These are phyloP conservation scores for Annulohypoxylon maeteangense DNA, from an alignment of 495 filamentous ascomycete species.

Conservation along the genomic window DNA sequence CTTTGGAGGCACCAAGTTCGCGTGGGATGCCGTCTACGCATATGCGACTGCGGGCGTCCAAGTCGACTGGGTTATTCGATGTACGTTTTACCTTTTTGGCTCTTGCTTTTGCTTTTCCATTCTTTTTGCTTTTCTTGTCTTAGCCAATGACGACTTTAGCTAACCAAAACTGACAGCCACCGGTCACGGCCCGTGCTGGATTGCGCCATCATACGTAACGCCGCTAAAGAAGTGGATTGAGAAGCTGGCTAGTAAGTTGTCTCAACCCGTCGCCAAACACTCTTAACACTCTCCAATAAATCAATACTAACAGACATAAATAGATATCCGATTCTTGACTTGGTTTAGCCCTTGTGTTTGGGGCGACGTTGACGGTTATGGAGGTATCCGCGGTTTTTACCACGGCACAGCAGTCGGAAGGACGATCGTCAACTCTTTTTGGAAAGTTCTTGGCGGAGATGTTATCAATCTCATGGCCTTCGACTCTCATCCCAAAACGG, in stretches of 20 bases:
- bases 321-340: constrained; percentile 45
- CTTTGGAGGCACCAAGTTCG: constrained; percentile 76
- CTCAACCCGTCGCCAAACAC: neutral
- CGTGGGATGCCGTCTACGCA: constrained; percentile 76
- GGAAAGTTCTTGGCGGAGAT: constrained; percentile 66
- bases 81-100: constrained; percentile 42
- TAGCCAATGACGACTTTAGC: neutral
- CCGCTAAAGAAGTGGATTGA: constrained; percentile 57
- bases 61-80: constrained; percentile 82
- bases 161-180: constrained; percentile 53
- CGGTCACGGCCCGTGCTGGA: constrained; percentile 76
- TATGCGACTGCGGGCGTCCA: constrained; percentile 69
- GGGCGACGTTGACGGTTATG: constrained; percentile 51
- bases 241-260: constrained; percentile 67
- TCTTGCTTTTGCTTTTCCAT: neutral
- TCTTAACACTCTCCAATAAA: neutral
- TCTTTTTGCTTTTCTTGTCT: neutral
- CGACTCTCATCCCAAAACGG: constrained; percentile 66
- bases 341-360: constrained; percentile 53
- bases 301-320: constrained; percentile 23
- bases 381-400: constrained; percentile 59
- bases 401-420: constrained; percentile 73
- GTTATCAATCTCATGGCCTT: constrained; percentile 64
- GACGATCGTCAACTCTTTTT: constrained; percentile 72
- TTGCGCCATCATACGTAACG: constrained; percentile 63